Conservation (phyloP, 73 alveolate genomes). For the Blepharisma stoltei region DNA sequence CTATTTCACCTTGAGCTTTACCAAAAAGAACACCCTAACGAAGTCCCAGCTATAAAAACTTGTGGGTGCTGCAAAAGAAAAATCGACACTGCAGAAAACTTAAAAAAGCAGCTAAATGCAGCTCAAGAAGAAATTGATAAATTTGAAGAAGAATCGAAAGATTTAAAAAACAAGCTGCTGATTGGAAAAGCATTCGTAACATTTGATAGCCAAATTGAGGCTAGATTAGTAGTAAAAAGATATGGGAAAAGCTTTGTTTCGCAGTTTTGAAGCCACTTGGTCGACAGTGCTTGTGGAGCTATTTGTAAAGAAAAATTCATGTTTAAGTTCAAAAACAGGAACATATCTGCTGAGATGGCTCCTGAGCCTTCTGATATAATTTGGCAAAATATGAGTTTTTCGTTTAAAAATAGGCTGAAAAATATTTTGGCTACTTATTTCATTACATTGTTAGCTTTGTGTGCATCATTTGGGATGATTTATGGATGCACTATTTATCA, state of each 20-base stretch:
- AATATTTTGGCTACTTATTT: conserved; percentile 9
- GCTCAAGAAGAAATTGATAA: neutral
- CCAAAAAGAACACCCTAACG: neutral
- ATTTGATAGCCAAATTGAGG: conserved; percentile 19
- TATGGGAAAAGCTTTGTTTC: neutral
- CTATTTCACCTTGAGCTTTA: neutral
- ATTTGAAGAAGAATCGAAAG: conserved; percentile 1
- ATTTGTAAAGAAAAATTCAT: neutral
- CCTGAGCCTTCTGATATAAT: conserved; percentile 24
- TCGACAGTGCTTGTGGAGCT: neutral
- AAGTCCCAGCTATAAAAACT: neutral
- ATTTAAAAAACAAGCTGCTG: neutral
- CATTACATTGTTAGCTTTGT: neutral
- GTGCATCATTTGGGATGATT: conserved; percentile 21
- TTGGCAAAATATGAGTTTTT: conserved; percentile 26
- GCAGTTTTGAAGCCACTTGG: neutral
- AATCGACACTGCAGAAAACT: conserved; percentile 5
- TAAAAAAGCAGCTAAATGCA: neutral
- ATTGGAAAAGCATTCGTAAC: conserved; percentile 32
- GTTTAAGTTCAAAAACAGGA: neutral
- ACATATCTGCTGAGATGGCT: neutral
- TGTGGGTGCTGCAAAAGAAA: conserved; percentile 12
- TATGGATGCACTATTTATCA: neutral
- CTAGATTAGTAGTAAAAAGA: conserved; percentile 2
- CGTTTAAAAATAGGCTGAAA: conserved; percentile 4